Evolutionary conservation across 2,329 filamentous ascomycete species (phyloP).

Genomic region (Ilyonectria mors-panacis): DNA sequence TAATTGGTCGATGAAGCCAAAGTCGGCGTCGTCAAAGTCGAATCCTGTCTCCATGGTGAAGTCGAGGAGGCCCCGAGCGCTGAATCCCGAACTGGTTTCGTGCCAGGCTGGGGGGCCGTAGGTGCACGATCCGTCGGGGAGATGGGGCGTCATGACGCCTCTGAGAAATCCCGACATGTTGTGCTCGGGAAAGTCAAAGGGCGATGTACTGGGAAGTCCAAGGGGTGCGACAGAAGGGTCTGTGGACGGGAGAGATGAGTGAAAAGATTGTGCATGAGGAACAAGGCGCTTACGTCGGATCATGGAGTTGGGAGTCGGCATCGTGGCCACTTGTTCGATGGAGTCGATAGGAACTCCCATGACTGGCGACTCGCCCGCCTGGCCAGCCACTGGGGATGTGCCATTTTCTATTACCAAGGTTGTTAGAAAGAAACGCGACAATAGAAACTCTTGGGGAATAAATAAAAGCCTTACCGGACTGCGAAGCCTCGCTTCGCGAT

Average conservation of each 20-base stretch:
- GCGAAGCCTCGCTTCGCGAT: conserved; percentile 22
- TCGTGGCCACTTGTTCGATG: conserved; percentile 18
- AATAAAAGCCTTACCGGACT: conserved; percentile 18
- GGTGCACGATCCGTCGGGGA: conserved; percentile 3
- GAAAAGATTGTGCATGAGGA: background rate
- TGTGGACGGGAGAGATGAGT: background rate
- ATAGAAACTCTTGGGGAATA: background rate
- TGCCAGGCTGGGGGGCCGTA: conserved; percentile 5
- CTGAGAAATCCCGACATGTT: conserved; percentile 27
- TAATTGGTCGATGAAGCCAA: conserved; percentile 29
- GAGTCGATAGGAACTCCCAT: conserved; percentile 17
- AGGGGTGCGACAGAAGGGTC: conserved; percentile 16
- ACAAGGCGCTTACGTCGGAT: conserved; percentile 9
- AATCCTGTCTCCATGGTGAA: conserved; percentile 21
- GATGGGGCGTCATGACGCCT: conserved; percentile 19
- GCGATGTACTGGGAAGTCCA: conserved; percentile 9
- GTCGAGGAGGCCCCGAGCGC: conserved; percentile 14
- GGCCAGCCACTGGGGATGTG: conserved; percentile 3
- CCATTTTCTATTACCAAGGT: conserved; percentile 2
- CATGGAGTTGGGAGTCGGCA: conserved; percentile 27
- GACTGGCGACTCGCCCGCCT: conserved; percentile 6
- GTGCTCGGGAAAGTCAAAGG: conserved; percentile 31
- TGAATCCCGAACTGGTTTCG: conserved; percentile 14
- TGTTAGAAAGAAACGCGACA: background rate
- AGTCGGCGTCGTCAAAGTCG: conserved; percentile 27